Evolutionary conservation across 2,329 filamentous ascomycete genomes (phyloP).

Genomic region (Aplosporella prunicola): DNA sequence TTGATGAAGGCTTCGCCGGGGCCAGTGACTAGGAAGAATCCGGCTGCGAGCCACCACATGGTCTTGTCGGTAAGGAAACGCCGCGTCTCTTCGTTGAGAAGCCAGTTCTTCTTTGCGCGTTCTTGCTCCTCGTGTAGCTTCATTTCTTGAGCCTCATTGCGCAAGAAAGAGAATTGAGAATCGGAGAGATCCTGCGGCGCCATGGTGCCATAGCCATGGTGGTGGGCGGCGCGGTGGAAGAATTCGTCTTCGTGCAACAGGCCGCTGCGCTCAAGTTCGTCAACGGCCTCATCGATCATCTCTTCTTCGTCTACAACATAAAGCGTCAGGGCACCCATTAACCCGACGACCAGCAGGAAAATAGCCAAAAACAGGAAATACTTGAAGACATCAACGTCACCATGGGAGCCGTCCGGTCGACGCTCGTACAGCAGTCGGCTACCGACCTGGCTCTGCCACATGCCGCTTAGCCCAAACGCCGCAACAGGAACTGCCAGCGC

Average conservation of each 20-base stretch:
- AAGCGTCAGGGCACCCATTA: conserved; percentile 65
- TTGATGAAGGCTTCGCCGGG: conserved; percentile 98
- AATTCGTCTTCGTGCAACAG: conserved; percentile 67
- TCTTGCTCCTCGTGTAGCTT: conserved; percentile 43
- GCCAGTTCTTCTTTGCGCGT: conserved; percentile 71
- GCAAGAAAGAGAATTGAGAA: conserved; percentile 37
- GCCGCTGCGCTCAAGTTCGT: conserved; percentile 83
- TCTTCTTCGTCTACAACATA: conserved; percentile 75
- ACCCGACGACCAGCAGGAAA: conserved; percentile 59
- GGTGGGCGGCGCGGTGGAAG: conserved; percentile 49
- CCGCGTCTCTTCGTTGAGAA: conserved; percentile 83
- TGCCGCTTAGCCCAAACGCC: conserved; percentile 83
- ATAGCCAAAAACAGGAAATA: conserved; percentile 81
- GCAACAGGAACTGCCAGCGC: conserved; percentile 87
- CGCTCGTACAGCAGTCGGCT: conserved; percentile 66
- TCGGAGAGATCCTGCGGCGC: conserved; percentile 38
- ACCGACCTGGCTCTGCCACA: conserved; percentile 90
- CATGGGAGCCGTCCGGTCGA: conserved; percentile 49
- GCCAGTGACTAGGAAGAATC: conserved; percentile 87
- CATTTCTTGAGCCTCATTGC: conserved; percentile 36
- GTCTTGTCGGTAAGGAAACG: conserved; percentile 78
- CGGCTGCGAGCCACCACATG: conserved; percentile 89
- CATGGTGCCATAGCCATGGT: conserved; percentile 55
- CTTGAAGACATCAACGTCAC: conserved; percentile 63
- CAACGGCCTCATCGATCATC: conserved; percentile 80